Base-by-base conservation (phyloP, 208 protist species). In the Wallacemonas sp. region DNA sequence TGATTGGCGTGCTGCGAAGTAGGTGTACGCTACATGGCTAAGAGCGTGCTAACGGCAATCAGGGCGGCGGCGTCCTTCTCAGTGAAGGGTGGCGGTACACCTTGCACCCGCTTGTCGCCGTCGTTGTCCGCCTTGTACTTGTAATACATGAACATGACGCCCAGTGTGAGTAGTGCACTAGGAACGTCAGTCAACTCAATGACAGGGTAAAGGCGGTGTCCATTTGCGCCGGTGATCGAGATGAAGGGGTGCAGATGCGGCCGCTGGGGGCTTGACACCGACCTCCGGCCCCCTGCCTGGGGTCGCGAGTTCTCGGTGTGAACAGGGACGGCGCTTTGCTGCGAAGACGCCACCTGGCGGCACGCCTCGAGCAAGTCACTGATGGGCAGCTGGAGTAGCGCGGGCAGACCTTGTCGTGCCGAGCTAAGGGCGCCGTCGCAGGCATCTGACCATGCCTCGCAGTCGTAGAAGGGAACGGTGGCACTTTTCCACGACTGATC, bases 91-190 rank as follows among this genome's bases (percentile, higher is more conserved):
- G 62, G n/a, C 22, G 50, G 45, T 27, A 42, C 8, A 37, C 76
- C 68, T 5, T 59, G 26, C 32, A 67, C 27, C 17, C 76, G 52
- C 63, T 81, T 89, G 52, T 94, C 88, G 5, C 75, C 62, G 27
- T 91, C 83, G 1, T 66, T 63, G 52, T 94, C 89, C 13, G 78
- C 58, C 27, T 73, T 71, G 46, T 89, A 91, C 68, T 94, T 94
- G 57, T 66, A 62, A 42, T 88, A 78, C 83, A 87, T 89, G 63
- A 83, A 86, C 37, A 54, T 38, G 1, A 91, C 55, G 30, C 76
- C 81, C 9, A 74, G 27, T 32, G 86, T 77, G 30, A 94, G 58
- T 38, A 87, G 52, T 3, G 73, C 68, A 0, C 58, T 52, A 1
- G 59, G 42, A 15, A 87, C 63, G 42, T 88, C 75, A 1, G 82